Percentiles rank a stretch among this genome's conserved stretches.
These are phyloP conservation scores for Tulasnella sp. DNA, from an alignment of 768 basidiomycete species.

Conservation along the genomic window DNA sequence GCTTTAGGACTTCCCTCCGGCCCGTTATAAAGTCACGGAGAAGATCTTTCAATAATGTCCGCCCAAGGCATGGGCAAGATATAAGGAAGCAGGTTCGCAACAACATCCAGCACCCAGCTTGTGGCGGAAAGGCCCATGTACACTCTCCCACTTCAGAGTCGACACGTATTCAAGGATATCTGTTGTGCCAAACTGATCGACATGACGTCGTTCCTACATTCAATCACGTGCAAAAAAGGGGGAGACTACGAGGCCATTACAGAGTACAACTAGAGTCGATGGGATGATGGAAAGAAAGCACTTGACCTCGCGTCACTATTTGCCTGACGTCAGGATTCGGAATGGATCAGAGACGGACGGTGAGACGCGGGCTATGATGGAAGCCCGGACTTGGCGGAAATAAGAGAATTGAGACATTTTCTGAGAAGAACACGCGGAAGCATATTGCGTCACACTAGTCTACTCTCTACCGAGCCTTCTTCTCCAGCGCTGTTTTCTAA, in stretches of 20 bases:
- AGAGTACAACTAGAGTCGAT: background rate
- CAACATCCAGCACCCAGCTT: too few species aligned
- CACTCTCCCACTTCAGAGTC: too few species aligned
- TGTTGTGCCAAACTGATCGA: too few species aligned
- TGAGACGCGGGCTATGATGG: background rate
- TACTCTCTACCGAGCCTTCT: conserved; percentile 14
- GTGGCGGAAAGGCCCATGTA: too few species aligned
- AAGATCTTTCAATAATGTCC: too few species aligned
- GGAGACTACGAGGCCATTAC: background rate
- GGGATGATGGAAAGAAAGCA: background rate
- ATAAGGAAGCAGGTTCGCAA: too few species aligned
- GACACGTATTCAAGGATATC: too few species aligned
- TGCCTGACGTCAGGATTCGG: background rate
- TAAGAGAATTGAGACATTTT: background rate
- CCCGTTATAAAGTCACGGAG: too few species aligned
- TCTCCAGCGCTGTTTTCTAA: conserved; percentile 4
- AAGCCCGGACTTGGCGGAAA: background rate
- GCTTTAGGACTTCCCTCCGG: too few species aligned
- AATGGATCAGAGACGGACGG: background rate
- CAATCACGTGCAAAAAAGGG: background rate
- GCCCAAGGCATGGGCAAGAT: too few species aligned
- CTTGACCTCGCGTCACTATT: background rate
- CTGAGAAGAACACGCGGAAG: background rate
- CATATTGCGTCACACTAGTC: background rate
- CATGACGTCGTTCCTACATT: too few species aligned